Conservation (phyloP, 495 filamentous ascomycete species). For the Poronia punctata region DNA sequence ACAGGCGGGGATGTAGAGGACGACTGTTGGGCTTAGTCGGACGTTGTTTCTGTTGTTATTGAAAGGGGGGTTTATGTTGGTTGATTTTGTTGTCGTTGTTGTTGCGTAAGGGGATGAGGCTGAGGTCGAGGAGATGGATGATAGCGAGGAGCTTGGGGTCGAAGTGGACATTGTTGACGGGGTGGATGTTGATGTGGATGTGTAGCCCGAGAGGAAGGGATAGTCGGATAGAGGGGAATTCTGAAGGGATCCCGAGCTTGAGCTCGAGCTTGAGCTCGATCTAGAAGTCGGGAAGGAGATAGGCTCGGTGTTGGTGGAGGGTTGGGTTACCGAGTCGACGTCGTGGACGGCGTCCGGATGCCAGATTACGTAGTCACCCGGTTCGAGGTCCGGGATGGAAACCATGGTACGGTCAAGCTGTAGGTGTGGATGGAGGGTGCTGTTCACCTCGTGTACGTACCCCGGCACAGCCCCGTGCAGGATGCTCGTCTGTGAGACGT, state of each 20-base stretch:
- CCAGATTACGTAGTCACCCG: conserved; percentile 87
- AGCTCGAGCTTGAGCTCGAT: not conserved
- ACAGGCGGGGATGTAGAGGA: conserved; percentile 76
- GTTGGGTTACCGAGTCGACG: conserved; percentile 37
- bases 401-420: conserved; percentile 63
- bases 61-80: no score
- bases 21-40: not conserved
- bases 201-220: not conserved
- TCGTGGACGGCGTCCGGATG: conserved; percentile 58
- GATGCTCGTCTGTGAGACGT: conserved; percentile 37
- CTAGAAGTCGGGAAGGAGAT: conserved; percentile 72
- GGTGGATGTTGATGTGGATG: not conserved
- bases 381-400: conserved; percentile 61
- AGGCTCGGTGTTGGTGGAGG: conserved; percentile 21
- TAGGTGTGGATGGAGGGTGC: conserved; percentile 68
- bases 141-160: conserved; percentile 1
- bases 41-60: not conserved
- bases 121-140: not conserved
- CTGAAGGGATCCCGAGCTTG: not conserved
- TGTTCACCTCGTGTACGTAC: conserved; percentile 64
- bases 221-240: not conserved
- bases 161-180: not conserved
- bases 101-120: not conserved
- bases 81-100: not conserved
- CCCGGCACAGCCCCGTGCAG: conserved; percentile 76